Base-by-base conservation (phyloP, 257 asterid species). In the Solanum verrucosum region DNA sequence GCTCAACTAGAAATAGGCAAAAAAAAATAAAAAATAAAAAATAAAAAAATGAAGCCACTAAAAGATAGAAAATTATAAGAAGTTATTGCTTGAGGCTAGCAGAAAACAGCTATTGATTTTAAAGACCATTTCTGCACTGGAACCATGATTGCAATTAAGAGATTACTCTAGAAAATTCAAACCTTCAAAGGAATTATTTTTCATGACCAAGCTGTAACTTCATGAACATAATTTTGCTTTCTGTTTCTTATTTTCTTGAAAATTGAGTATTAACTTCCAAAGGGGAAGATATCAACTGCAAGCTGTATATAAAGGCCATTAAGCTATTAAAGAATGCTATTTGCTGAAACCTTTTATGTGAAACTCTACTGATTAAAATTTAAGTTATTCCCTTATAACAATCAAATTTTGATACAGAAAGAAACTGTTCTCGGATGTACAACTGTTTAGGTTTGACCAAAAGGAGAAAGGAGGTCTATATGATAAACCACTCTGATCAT, bases 21-120 rank as follows among this genome's bases (percentile, higher is more conserved):
- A 56, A 71, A 27, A 46, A 56, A 71, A 52, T n/a, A n/a, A n/a
- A n/a, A n/a, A n/a, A 4, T 13, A 44, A 44, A 12, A 72, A 20
- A 29, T 7, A 72, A 29, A 38, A 38, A 56, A 67, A 95, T 96
- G 98, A 90, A 96, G 35, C 46, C 56, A n/a, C 79, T 8, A 60
- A 60, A 60, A 60, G 65, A 60, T 9, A 60, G 70, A 23, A 78
- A 42, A 78, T 1, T 14, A 25, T 14, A 42, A 27, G 29, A 44
- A 81, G 1, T 46, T 23, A 16, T 81, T 9, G 14, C 38, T 81
- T 2, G 15, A 5, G 40, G 68, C 68, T 9, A 81, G 42, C 11
- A 5, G 85, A 46, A 25, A 81, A 29, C 85, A 9, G 10, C 42
- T 81, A 44, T 79, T 4, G 9, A 2, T 15, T 42, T 42, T 44